Percentiles rank a stretch among this genome's conserved stretches.
Evolutionary conservation across 108 stramenopile genomes (phyloP).

Genomic region (Fragilaria radians): DNA sequence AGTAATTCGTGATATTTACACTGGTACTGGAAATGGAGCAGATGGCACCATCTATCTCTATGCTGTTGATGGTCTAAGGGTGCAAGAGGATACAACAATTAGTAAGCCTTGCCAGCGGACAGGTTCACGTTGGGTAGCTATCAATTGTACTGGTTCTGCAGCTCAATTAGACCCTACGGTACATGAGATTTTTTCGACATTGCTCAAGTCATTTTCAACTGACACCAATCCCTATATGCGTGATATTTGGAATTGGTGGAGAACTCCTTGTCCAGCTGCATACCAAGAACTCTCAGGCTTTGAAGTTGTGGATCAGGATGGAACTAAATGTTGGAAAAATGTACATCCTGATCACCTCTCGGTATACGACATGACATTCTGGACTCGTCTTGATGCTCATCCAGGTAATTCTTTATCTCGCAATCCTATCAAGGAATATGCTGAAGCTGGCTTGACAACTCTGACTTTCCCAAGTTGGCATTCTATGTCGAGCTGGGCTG

Average conservation of each 20-base stretch:
- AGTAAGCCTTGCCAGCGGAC: neutral
- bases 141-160: slow-evolving; percentile 21
- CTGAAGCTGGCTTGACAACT: slow-evolving; percentile 11
- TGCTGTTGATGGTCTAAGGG: slow-evolving; percentile 31
- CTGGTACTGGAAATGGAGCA: neutral
- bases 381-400: slow-evolving; percentile 25
- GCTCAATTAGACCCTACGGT: slow-evolving; percentile 1
- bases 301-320: neutral
- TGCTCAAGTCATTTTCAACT: slow-evolving; percentile 2
- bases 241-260: slow-evolving; percentile 12
- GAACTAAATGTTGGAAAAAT: slow-evolving; percentile 19
- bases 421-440: slow-evolving; percentile 24
- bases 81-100: neutral
- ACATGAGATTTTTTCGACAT: slow-evolving; percentile 7
- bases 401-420: slow-evolving; percentile 27
- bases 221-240: slow-evolving; percentile 12
- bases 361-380: slow-evolving; percentile 45
- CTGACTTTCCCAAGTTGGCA: slow-evolving; percentile 11
- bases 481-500: slow-evolving; percentile 30
- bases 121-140: slow-evolving; percentile 9
- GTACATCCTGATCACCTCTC: too few species aligned
- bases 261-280: slow-evolving; percentile 9
- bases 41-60: slow-evolving; percentile 24
- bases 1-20: neutral
- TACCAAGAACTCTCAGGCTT: slow-evolving; percentile 1